Conservation (phyloP, 2,329 filamentous ascomycete genomes). For the Pseudogymnoascus verrucosus region DNA sequence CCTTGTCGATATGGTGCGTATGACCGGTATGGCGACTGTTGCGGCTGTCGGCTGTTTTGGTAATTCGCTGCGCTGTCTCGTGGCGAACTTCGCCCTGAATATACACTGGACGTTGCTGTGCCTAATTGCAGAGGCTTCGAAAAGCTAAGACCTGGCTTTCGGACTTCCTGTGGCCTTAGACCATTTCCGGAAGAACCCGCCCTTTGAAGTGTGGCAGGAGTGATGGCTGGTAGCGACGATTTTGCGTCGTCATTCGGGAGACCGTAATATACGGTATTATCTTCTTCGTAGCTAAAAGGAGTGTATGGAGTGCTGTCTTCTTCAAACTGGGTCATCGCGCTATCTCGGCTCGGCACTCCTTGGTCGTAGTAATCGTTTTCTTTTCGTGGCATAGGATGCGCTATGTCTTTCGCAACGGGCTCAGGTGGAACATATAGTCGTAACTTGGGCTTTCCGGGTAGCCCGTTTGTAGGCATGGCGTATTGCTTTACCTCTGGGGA, state of each 20-base stretch:
- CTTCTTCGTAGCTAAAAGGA: background rate
- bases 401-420: conserved; percentile 11
- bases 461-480: conserved; percentile 18
- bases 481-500: conserved; percentile 19
- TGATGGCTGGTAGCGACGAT: background rate
- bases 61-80: background rate
- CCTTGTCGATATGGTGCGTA: background rate
- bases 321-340: conserved; percentile 26
- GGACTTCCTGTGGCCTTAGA: background rate
- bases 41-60: background rate
- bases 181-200: background rate
- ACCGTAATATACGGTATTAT: background rate
- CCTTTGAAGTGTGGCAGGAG: background rate
- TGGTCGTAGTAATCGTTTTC: background rate
- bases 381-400: conserved; percentile 3
- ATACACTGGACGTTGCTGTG: background rate
- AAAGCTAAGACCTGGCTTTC: background rate
- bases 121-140: background rate
- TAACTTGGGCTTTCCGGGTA: conserved; percentile 26
- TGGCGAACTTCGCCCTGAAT: background rate
- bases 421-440: conserved; percentile 21
- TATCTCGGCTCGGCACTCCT: conserved; percentile 16
- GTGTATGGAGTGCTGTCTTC: conserved; percentile 17
- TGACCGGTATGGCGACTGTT: background rate
- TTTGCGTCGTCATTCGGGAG: background rate